Evolutionary conservation across 2,329 filamentous ascomycete species (phyloP), one percentile per base, ranked within the genome.

Genomic region (Curvularia eragrostidis): DNA sequence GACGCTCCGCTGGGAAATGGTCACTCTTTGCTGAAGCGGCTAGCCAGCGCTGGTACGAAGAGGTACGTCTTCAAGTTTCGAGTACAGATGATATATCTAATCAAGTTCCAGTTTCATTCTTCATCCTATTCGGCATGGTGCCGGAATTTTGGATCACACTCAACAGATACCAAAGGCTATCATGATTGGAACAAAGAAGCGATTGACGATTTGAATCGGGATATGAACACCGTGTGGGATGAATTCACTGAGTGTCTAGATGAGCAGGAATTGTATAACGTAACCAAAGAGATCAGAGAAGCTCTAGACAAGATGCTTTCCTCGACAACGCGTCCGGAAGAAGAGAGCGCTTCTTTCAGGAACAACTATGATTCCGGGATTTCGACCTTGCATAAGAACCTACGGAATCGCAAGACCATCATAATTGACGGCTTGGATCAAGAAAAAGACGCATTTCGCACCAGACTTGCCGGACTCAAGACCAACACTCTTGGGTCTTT

Each of bases 381-480:
- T 4, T 9, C 3, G 21, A 15, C 19, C 10, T 10, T 42, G 9
- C 5, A 12, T 7, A 15, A 6, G 5, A 15, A 9, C 13, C 39
- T 42, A 5, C 12, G 5, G 9, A 10, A 23, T 18, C 39, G 39
- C 18, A 23, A 15, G 18, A 21, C 21, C 2, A 15, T 42, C 5
- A 24, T 24, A 8, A 19, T 12, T 3, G 15, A 10, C 4, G 8
- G 21, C 21, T 24, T 42, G 9, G 21, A 24, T 7, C 2, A 42
- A 24, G 13, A 15, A 9, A 3, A 24, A 12, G 10, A 42, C 10
- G 12, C 1, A 2, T 42, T 23, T 15, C 9, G 3, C 8, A 12
- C 12, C 7, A 21, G 9, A 3, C 21, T 1, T 77, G 67, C 28
- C 65, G 71, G 19, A 71, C 50, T 69, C 10, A 55, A 49, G 18